These are phyloP conservation scores for Ceratobasidium sp. DNA, from an alignment of 1,284 basidiomycete genomes.

Conservation along the genomic window DNA sequence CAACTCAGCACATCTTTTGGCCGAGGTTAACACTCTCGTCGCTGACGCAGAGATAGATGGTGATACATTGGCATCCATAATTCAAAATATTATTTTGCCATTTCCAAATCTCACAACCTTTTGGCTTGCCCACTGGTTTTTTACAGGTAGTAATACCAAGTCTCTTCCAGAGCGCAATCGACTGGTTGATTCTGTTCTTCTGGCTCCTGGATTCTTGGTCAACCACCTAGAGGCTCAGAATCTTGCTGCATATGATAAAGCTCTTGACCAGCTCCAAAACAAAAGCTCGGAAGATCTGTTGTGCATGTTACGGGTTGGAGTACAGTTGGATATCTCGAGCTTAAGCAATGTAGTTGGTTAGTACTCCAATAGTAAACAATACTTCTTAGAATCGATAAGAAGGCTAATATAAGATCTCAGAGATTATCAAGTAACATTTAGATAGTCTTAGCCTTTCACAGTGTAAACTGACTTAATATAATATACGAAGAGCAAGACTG, in stretches of 20 bases:
- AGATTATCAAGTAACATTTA: too few species aligned
- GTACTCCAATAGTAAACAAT: too few species aligned
- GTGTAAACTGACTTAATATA: too few species aligned
- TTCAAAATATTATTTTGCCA: conserved; percentile 1
- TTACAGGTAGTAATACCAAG: neutral
- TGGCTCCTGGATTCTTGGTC: neutral
- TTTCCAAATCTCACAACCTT: neutral
- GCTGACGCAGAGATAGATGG: neutral
- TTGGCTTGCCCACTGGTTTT: conserved; percentile 8
- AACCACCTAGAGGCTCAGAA: neutral
- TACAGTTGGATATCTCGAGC: too few species aligned
- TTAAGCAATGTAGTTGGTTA: too few species aligned
- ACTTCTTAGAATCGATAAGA: too few species aligned
- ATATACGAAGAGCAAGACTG: too few species aligned
- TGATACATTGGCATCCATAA: neutral
- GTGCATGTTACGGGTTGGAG: too few species aligned
- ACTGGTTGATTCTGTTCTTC: neutral
- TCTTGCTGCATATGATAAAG: neutral
- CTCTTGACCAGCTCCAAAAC: neutral
- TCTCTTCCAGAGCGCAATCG: neutral
- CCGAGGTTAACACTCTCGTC: neutral
- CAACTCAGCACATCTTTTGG: neutral
- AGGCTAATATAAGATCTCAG: too few species aligned
- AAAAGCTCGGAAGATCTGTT: neutral
- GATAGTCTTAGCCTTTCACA: too few species aligned